Conservation (phyloP, 1,139 yeast species). For the Diutina rugosa region DNA sequence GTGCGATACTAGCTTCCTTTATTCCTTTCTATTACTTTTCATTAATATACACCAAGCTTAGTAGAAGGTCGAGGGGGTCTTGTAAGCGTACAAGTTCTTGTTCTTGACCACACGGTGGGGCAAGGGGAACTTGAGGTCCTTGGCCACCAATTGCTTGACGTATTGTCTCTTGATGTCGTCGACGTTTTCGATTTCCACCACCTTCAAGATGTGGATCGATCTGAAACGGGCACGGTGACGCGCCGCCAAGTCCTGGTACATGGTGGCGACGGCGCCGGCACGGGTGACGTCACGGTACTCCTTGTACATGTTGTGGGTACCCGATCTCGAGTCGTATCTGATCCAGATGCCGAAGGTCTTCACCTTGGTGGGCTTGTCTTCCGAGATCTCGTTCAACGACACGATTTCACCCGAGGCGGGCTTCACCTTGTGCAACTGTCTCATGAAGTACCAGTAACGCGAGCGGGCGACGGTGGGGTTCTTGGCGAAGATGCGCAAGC, state of each 20-base stretch:
- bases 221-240: slow-evolving; percentile 99
- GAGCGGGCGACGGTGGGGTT: slow-evolving; percentile 99
- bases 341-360: slow-evolving; percentile 99
- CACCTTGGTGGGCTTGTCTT: slow-evolving; percentile 97
- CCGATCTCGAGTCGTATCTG: slow-evolving; percentile 99
- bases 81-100: slow-evolving; percentile 76
- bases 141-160: slow-evolving; percentile 92
- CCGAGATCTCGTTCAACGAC: slow-evolving; percentile 81
- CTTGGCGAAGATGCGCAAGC: slow-evolving; percentile 99
- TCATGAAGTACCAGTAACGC: slow-evolving; percentile 99
- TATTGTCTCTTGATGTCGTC: slow-evolving; percentile 99
- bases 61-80: slow-evolving; percentile 96
- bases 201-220: slow-evolving; percentile 97
- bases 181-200: slow-evolving; percentile 95
- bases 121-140: slow-evolving; percentile 98
- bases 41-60: slow-evolving; percentile 17
- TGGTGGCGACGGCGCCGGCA: slow-evolving; percentile 96
- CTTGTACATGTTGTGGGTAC: slow-evolving; percentile 99
- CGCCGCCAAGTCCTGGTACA: slow-evolving; percentile 99
- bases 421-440: slow-evolving; percentile 98
- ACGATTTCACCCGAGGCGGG: slow-evolving; percentile 99
- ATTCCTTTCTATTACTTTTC: background rate
- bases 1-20: background rate
- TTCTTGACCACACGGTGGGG: slow-evolving; percentile 98
- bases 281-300: slow-evolving; percentile 99